These are phyloP conservation scores for Oryza rufipogon DNA, from an alignment of 176 grass and related monocot species.

Conservation along the genomic window DNA sequence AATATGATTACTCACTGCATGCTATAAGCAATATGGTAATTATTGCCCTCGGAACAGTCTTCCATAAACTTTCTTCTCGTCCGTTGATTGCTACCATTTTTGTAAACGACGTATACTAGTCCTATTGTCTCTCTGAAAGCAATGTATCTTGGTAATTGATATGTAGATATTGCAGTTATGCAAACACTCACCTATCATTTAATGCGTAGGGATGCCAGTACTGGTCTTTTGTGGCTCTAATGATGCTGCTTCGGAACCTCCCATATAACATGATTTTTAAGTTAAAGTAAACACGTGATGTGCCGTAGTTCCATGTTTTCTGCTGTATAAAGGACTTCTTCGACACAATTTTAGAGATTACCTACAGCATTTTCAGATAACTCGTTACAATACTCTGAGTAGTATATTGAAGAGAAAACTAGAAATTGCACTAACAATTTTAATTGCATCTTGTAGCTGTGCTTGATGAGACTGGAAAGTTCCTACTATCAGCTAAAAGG, in stretches of 20 bases:
- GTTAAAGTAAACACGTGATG: not conserved
- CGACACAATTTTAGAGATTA: not conserved
- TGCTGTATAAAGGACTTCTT: not conserved
- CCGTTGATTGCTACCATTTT: not conserved
- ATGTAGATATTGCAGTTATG: not conserved
- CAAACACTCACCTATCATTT: not conserved
- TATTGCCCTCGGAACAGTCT: not conserved
- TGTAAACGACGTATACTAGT: not conserved
- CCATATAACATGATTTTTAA: constrained; percentile 17
- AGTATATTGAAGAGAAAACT: not conserved
- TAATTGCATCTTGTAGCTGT: constrained; percentile 57
- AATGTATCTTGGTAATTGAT: not conserved
- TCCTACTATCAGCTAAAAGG: constrained; percentile 85
- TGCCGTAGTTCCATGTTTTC: not conserved
- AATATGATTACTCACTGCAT: not conserved
- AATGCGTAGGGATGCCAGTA: not conserved
- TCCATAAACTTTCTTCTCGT: not conserved
- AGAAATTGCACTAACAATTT: not conserved
- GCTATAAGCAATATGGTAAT: not conserved
- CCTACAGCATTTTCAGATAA: constrained; percentile 1
- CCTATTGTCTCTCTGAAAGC: not conserved
- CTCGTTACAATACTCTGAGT: not conserved
- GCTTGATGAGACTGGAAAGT: constrained; percentile 78
- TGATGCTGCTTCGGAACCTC: not conserved
- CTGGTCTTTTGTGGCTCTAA: not conserved